These are phyloP conservation scores for Tylopilus sp. DNA, from an alignment of 1,284 basidiomycete species.

Conservation along the genomic window DNA sequence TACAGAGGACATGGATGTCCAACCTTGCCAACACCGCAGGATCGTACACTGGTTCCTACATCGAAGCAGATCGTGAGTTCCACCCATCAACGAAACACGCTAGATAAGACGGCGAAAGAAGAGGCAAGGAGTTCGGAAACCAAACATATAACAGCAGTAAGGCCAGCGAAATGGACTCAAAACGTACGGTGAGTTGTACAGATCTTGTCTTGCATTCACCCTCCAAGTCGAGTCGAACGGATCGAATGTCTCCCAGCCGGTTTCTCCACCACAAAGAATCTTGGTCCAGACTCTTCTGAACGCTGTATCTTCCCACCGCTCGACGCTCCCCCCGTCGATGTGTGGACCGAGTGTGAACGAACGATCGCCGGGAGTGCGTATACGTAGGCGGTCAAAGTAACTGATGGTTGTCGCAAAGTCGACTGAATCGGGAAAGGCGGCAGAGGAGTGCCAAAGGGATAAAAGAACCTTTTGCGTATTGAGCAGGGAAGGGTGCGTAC, in stretches of 20 bases:
- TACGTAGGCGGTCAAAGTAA: constrained; percentile 74
- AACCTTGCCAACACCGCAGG: constrained; percentile 75
- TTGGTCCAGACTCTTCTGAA: constrained; percentile 54
- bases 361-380: constrained; percentile 67
- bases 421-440: constrained; percentile 38
- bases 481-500: constrained; percentile 51
- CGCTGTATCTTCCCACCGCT: constrained; percentile 71
- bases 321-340: constrained; percentile 70
- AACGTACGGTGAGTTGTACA: constrained; percentile 51
- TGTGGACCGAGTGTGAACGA: constrained; percentile 64
- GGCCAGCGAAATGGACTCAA: not conserved
- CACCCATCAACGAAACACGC: not conserved
- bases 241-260: constrained; percentile 54
- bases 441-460: constrained; percentile 51
- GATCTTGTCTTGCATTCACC: constrained; percentile 49
- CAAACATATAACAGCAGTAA: not conserved
- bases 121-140: not conserved
- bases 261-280: constrained; percentile 47
- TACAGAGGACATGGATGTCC: constrained; percentile 63
- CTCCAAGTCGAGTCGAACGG: constrained; percentile 52
- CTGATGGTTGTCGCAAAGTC: constrained; percentile 57
- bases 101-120: not conserved
- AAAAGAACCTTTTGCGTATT: constrained; percentile 51
- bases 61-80: not conserved
- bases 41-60: constrained; percentile 63